Evolutionary conservation across 176 grass and related monocot genomes (phyloP), one percentile per base, ranked within the genome.

Genomic region (Juncus effusus): DNA sequence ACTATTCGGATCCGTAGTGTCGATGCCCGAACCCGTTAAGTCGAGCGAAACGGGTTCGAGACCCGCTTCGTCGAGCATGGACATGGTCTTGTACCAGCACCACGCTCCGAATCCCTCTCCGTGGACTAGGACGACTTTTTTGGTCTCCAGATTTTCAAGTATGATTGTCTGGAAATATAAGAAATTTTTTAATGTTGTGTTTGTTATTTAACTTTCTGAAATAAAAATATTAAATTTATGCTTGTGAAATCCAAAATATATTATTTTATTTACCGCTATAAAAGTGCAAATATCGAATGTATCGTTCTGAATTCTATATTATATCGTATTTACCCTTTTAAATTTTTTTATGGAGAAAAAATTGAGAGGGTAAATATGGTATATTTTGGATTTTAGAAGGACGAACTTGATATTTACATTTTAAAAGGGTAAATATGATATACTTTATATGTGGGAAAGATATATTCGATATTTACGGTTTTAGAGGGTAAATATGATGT

Each of bases 81-180:
- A 87, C 36, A 90, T 81, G 58, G 85, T 93, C 76, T 99, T 99
- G 71, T 99, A 99, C 94, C 94, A 99, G 82, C 88, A 99, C 94
- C 94, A 99, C 42, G 94, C 94, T 55, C 94, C 94, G 77, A 99
- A 93, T n/a, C 94, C 94, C 82, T 99, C 94, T 73, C 94, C 94
- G 60, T 99, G 94, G 47, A 99, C 80, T 58, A 99, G 94, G 52
- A 99, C 62, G 5, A 99, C 80, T 80, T 93, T 99, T 83, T 90
- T 99, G 7, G 88, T 90, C 77, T 99, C 85, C 9, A 99, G 78
- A 70, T 99, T 93, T 74, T 93, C 94, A 40, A 93, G 73, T 36
- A 82, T 42, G 72, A 89, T 51, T 28, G 63, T 69, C 89, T 94
- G 79, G 61, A 80, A 83, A 6, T 62, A 49, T 14, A 28, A 28